Conservation (phyloP, 2,329 filamentous ascomycete genomes). For the Ceratocystis smalleyi region DNA sequence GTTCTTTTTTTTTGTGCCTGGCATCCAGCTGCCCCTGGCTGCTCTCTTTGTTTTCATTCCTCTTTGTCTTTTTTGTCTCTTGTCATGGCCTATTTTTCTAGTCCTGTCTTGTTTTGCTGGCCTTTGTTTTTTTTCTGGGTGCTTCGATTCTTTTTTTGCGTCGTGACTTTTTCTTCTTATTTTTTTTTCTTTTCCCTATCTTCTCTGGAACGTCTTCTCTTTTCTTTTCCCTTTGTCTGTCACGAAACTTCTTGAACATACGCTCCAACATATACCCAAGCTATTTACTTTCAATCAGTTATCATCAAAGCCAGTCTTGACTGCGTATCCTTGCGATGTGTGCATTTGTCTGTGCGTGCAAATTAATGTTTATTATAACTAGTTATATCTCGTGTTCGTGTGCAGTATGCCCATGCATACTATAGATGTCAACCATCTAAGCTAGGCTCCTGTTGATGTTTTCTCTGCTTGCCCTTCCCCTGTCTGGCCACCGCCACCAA, state of each 20-base stretch:
- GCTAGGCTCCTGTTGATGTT: neutral
- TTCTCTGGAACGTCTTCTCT: neutral
- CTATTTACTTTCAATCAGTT: slow-evolving; percentile 10
- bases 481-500: neutral
- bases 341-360: neutral
- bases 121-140: neutral
- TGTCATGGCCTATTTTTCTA: neutral
- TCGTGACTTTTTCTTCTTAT: slow-evolving; percentile 19
- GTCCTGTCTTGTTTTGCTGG: neutral
- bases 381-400: neutral
- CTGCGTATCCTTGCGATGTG: neutral
- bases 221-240: slow-evolving; percentile 18
- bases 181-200: slow-evolving; percentile 16
- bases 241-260: slow-evolving; percentile 4
- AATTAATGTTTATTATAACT: neutral
- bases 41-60: neutral
- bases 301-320: slow-evolving; percentile 11
- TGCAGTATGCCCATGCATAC: neutral
- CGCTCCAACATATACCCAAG: slow-evolving; percentile 4
- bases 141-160: neutral
- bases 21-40: slow-evolving; percentile 1
- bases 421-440: neutral
- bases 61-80: neutral
- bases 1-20: neutral
- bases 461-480: neutral